A percentile compares a stretch with the other conserved stretches of the same genome.
phyloP scores from a whole-genome alignment of 306 rosid species.

The Pterocarpus macrocarpus region DNA sequence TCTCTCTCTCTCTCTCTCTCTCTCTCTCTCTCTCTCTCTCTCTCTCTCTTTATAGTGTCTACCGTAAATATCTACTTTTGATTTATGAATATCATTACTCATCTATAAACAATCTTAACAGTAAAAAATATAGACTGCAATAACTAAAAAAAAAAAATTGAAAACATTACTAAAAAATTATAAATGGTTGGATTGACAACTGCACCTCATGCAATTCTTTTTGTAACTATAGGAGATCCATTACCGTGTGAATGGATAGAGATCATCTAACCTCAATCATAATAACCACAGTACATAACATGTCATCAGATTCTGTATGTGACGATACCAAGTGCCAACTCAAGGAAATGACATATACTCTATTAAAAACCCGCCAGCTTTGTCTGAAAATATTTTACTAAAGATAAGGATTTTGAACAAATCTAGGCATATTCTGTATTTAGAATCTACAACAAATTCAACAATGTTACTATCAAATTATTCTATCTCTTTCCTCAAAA shows the following conservation, averaged over 20 bases:
- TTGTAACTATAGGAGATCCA: too few relatives aligned
- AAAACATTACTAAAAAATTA: not conserved
- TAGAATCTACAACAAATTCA: conserved; percentile 30
- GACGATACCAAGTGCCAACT: not conserved
- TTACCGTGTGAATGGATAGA: too few relatives aligned
- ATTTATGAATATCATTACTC: too few relatives aligned
- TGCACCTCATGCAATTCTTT: not conserved
- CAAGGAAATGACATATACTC: not conserved
- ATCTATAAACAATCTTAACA: too few relatives aligned
- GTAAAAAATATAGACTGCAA: too few relatives aligned
- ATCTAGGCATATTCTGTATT: conserved; percentile 17
- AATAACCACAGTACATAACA: not conserved
- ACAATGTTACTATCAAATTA: conserved; percentile 17
- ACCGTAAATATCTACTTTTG: too few relatives aligned
- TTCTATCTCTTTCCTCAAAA: conserved; percentile 6
- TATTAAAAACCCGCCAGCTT: not conserved
- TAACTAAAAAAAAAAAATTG: too few relatives aligned
- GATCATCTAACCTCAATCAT: not conserved
- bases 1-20: too few relatives aligned
- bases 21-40: too few relatives aligned
- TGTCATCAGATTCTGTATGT: not conserved
- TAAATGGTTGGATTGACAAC: not conserved
- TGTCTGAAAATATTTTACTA: not conserved
- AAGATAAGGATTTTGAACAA: not conserved
- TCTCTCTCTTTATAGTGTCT: too few relatives aligned